Evolutionary conservation across 768 basidiomycete species (phyloP), one percentile per base, ranked within the genome.

Genomic region (Podaxis sp.): DNA sequence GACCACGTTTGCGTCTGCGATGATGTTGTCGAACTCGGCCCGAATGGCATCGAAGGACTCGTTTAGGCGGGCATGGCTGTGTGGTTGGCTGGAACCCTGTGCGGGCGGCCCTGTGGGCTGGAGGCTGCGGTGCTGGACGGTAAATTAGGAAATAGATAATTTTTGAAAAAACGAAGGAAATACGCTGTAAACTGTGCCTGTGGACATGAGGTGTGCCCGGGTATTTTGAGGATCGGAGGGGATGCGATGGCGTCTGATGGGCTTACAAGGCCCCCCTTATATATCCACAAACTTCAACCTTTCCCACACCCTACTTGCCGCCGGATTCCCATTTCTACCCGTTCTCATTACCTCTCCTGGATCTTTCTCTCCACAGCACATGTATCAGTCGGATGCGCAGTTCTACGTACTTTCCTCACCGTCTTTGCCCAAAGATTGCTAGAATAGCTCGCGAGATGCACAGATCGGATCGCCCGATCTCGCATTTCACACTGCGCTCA

Each of bases 1-100:
- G 68, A 90, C 79, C 9, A 83, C 52, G 17, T 63, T 59, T 38
- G 60, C 60, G n/a, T 67, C 66, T 15, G 49, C 39, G 19, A 46
- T 54, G 3, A 63, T 30, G 30, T 52, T 55, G 36, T 67, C 66
- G 48, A 67, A 67, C 42, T 67, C 66, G 17, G 51, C 64, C 4
- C 64, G 59, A 44, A 67, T 67, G 36, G 36, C 39, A 22, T 67
- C 66, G 6, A 67, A 63, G 7, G 64, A 59, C 42, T 67, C 66
- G 58, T 60, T 67, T 28, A 67, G 40, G 15, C 61, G 61, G 53
- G 53, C 42, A 56, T 62, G 61, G 61, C 61, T 62, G 44, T 62
- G 61, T 8, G 61, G 53, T 46, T 62, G 61, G 28, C 30, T 62
- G 12, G 52, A 44, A 12, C 61, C 61, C 30, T 62, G 61, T 5